phyloP scores from a whole-genome alignment of 1,284 basidiomycete genomes.

The Heterobasidion annosum region DNA sequence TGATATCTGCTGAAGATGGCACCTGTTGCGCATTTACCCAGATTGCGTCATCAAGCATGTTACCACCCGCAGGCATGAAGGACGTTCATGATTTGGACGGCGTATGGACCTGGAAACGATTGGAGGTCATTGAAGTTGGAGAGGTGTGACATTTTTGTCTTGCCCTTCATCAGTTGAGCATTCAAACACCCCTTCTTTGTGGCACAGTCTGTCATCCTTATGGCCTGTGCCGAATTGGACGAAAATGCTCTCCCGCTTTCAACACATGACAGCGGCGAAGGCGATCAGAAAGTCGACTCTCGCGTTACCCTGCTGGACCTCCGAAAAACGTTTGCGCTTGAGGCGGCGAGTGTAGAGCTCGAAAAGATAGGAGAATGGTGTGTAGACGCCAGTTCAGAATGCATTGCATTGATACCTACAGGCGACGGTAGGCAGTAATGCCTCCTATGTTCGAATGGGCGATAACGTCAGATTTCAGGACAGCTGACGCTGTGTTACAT shows the following conservation, averaged over 20 bases:
- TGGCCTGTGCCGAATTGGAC: constrained; percentile 36
- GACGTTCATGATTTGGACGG: constrained; percentile 18
- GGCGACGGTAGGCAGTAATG: constrained; percentile 30
- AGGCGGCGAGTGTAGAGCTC: constrained; percentile 29
- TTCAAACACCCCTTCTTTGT: background rate
- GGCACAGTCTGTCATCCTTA: constrained; percentile 24
- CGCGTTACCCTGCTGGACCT: constrained; percentile 40
- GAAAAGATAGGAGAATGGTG: constrained; percentile 47
- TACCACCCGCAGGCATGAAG: constrained; percentile 8
- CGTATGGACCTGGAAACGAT: constrained; percentile 39
- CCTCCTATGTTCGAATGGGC: too few species aligned
- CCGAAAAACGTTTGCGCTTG: constrained; percentile 23
- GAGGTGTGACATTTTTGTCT: constrained; percentile 28
- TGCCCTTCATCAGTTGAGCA: background rate
- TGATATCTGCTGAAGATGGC: constrained; percentile 16
- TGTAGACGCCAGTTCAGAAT: constrained; percentile 35
- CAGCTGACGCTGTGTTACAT: constrained; percentile 16
- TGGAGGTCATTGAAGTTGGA: constrained; percentile 29
- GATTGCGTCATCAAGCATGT: constrained; percentile 5
- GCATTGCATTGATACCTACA: constrained; percentile 34
- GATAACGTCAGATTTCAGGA: constrained; percentile 9
- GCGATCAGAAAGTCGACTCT: constrained; percentile 27
- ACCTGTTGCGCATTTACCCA: constrained; percentile 13
- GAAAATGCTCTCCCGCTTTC: constrained; percentile 23
- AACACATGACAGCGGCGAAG: constrained; percentile 18